Conservation (phyloP, 108 stramenopile species). For the Aurantiochytrium sp. region DNA sequence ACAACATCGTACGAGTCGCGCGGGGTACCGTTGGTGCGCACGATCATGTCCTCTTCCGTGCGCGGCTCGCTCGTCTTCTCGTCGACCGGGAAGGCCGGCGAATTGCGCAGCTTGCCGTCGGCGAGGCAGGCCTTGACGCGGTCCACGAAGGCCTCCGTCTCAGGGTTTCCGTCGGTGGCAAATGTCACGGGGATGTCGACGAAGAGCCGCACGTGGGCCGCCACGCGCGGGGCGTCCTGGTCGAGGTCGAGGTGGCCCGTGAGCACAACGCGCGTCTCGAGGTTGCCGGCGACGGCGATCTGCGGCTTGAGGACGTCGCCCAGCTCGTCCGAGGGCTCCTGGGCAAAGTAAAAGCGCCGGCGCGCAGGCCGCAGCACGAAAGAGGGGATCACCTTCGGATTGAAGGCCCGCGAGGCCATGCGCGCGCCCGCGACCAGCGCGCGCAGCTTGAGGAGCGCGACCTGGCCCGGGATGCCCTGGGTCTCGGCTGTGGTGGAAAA, state of each 20-base stretch:
- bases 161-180: not conserved
- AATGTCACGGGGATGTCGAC: not conserved
- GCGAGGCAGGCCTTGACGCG: not conserved
- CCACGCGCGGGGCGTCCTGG: not conserved
- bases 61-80: not conserved
- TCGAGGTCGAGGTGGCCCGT: not conserved
- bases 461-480: conserved; percentile 13
- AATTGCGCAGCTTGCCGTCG: not conserved
- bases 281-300: not conserved
- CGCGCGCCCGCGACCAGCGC: not conserved
- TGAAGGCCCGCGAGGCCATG: not conserved
- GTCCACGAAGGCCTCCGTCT: not conserved
- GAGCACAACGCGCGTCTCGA: conserved; percentile 1
- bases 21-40: not conserved
- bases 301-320: no score
- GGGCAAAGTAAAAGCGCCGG: not conserved
- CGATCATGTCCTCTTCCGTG: not conserved
- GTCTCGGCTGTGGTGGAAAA: conserved; percentile 28
- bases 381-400: not conserved
- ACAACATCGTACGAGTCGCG: not conserved
- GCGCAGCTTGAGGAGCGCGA: not conserved
- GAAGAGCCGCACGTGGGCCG: not conserved
- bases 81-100: not conserved
- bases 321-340: not conserved
- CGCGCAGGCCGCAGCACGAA: not conserved